Percentiles rank a stretch among this genome's conserved stretches.
These are phyloP conservation scores for Plasmodium ovale DNA, from an alignment of 169 alveolate genomes.

Conservation along the genomic window DNA sequence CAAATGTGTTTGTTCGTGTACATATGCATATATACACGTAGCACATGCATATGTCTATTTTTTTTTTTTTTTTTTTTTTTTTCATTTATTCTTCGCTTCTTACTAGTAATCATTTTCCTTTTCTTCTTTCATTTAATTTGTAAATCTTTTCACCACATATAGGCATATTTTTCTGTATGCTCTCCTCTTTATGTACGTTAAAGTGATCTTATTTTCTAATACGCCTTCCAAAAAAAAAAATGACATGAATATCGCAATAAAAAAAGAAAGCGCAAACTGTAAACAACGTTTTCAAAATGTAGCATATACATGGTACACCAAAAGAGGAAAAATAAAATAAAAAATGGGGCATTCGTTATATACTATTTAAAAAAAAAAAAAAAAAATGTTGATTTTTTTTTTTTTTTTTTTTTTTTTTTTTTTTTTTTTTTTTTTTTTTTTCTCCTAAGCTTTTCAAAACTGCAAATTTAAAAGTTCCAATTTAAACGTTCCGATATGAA, in stretches of 20 bases:
- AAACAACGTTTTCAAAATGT: neutral
- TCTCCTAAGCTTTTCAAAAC: too few species aligned
- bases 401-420: neutral
- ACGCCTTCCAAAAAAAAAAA: too few species aligned
- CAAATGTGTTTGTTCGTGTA: neutral
- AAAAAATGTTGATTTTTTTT: neutral
- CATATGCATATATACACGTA: neutral
- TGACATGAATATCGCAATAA: too few species aligned
- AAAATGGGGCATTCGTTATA: neutral
- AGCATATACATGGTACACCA: neutral
- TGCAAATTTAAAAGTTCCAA: neutral
- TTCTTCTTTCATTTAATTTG: slow-evolving; percentile 39
- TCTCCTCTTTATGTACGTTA: neutral
- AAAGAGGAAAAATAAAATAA: neutral
- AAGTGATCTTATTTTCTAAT: too few species aligned
- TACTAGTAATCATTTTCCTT: slow-evolving; percentile 53
- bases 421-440: neutral
- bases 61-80: slow-evolving; percentile 6
- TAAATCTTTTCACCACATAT: neutral
- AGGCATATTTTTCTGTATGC: neutral
- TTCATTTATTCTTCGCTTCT: neutral
- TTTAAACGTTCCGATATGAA: neutral
- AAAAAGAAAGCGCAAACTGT: neutral
- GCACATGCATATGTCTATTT: slow-evolving; percentile 1
- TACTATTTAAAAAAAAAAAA: neutral